Base-by-base conservation (phyloP, 2,329 filamentous ascomycete genomes). In the Westerdykella aurantiaca region DNA sequence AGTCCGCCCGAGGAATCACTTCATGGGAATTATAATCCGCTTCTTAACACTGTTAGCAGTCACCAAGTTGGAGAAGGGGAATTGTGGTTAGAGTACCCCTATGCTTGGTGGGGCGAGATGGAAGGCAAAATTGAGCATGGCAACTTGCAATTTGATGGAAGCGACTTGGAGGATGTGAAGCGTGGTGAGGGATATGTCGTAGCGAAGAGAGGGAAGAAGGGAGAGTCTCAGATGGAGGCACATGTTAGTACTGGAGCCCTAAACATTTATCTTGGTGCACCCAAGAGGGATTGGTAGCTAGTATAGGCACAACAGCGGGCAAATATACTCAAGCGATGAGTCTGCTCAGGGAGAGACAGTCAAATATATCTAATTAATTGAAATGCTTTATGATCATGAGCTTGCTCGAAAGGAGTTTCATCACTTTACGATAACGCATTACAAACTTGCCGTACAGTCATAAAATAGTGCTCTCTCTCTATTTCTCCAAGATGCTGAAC, bases 61-160 rank as follows among this genome's bases (percentile, higher is more conserved):
- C 51, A 54, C 37, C 12, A 39, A 14, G 41, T 45, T 18, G 39
- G 21, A 1, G 31, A 50, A 12, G 51, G 47, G n/a, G 25, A 13
- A 35, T 35, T 54, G 16, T 6, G 22, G 35, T 23, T 52, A 35
- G 39, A 16, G n/a, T 54, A 52, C 37, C 31, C 39, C 4, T 39
- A 34, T 42, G 39, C 18, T 39, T 54, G 51, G 51, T 52, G 25
- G 16, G 49, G 51, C 12, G 40, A 47, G 16, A 41, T 52, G 41
- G 47, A 54, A 37, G 51, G 18, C n/a, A 31, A 34, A 13, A 47
- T 49, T 21, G 22, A 38, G 6, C 31, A 44, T 35, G 47, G 51
- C n/a, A 11, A 31, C 18, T 33, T 54, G 21, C 23, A 42, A 25
- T 50, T 54, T 41, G 43, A 48, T 38, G 40, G 43, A 12, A 50